Evolutionary conservation across 257 asterid genomes (phyloP).

Genomic region (Fraxinus pennsylvanica): DNA sequence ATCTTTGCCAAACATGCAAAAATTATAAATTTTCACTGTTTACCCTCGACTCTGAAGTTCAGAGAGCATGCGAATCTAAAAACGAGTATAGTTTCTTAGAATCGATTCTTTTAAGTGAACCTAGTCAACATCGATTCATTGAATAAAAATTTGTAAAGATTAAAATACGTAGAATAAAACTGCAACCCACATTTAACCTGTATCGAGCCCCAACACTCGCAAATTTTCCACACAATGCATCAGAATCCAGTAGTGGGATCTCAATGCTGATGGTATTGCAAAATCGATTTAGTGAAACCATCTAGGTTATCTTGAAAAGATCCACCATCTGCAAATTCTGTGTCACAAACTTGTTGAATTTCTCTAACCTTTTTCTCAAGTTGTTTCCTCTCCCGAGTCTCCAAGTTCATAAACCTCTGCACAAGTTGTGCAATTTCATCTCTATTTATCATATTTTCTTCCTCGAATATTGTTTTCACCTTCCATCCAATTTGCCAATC

Average conservation of each 20-base stretch:
- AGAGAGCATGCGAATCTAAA: too few relatives aligned
- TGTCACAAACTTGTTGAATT: constrained; percentile 31
- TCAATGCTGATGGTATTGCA: neutral
- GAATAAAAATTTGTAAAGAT: too few relatives aligned
- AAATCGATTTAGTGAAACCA: constrained; percentile 29
- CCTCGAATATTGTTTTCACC: constrained; percentile 23
- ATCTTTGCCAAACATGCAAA: too few relatives aligned
- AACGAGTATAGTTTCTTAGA: too few relatives aligned
- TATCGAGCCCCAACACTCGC: too few relatives aligned
- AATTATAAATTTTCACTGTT: too few relatives aligned
- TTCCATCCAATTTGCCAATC: constrained; percentile 48
- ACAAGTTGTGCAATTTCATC: constrained; percentile 9
- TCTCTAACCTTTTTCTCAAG: constrained; percentile 23
- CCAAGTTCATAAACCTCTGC: constrained; percentile 31
- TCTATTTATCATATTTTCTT: constrained; percentile 21
- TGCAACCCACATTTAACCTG: too few relatives aligned
- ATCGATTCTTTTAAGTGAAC: too few relatives aligned
- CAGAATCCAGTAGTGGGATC: neutral
- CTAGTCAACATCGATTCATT: too few relatives aligned
- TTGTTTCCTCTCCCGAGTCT: constrained; percentile 8
- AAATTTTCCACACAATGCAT: neutral
- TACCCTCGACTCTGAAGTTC: too few relatives aligned
- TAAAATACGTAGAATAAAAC: too few relatives aligned
- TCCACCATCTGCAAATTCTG: constrained; percentile 39
- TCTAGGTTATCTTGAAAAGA: constrained; percentile 39